Evolutionary conservation across 2,329 filamentous ascomycete species (phyloP).

Genomic region (Aspergillus ustus): DNA sequence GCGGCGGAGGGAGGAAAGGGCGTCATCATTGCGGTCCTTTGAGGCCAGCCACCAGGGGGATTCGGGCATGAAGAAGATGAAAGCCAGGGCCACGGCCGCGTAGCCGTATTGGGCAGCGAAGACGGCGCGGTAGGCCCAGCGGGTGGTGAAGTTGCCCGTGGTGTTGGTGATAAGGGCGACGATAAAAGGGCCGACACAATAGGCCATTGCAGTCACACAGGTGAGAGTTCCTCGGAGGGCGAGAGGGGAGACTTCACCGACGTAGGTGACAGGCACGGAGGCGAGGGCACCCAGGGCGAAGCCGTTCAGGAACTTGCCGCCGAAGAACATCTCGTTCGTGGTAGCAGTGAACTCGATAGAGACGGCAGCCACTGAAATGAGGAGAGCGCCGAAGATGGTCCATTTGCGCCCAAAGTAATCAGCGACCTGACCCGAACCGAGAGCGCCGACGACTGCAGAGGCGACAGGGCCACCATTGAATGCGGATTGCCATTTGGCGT

Average conservation of each 20-base stretch:
- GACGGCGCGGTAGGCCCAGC: slow-evolving; percentile 12
- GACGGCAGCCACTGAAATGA: slow-evolving; percentile 9
- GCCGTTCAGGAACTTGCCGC: slow-evolving; percentile 17
- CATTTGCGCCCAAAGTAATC: slow-evolving; percentile 13
- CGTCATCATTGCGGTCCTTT: slow-evolving; percentile 8
- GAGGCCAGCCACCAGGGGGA: slow-evolving; percentile 21
- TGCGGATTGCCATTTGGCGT: slow-evolving; percentile 15
- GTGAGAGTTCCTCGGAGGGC: slow-evolving; percentile 13
- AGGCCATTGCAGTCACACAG: slow-evolving; percentile 11
- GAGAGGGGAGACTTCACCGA: slow-evolving; percentile 12
- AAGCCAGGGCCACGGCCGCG: not conserved
- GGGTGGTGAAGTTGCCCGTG: slow-evolving; percentile 6
- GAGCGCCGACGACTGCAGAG: slow-evolving; percentile 11
- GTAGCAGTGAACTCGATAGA: slow-evolving; percentile 9
- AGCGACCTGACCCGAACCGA: slow-evolving; percentile 12
- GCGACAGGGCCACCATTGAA: slow-evolving; percentile 13
- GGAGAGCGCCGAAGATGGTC: slow-evolving; percentile 4
- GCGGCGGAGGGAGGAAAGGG: slow-evolving; percentile 9
- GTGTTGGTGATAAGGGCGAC: slow-evolving; percentile 14
- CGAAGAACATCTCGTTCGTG: slow-evolving; percentile 16
- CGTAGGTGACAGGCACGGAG: slow-evolving; percentile 10
- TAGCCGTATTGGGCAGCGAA: slow-evolving; percentile 14
- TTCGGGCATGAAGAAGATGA: slow-evolving; percentile 19
- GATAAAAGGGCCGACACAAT: slow-evolving; percentile 8
- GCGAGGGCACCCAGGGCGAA: slow-evolving; percentile 13